Conservation (phyloP, 139 green algal species). For the Mesotaenium endlicherianum region DNA sequence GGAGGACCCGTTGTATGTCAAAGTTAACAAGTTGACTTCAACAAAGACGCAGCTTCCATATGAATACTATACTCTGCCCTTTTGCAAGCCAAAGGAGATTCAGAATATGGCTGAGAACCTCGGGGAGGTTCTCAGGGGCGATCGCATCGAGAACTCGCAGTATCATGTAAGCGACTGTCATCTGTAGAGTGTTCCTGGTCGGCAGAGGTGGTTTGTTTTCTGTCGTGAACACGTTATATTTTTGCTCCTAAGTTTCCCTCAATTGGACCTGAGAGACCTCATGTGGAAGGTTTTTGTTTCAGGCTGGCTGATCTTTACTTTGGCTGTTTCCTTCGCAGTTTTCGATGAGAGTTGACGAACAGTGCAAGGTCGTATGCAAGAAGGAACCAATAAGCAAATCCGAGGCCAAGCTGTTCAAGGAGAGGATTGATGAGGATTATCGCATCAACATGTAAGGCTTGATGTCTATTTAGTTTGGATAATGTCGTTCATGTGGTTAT, state of each 20-base stretch:
- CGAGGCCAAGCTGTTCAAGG: constrained; percentile 77
- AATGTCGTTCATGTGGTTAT: too few species aligned
- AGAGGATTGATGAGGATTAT: constrained; percentile 92
- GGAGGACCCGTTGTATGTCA: constrained; percentile 82
- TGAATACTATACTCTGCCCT: constrained; percentile 96
- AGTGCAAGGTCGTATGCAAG: constrained; percentile 93
- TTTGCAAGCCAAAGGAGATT: constrained; percentile 90
- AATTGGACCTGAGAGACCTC: too few species aligned
- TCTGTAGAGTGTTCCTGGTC: too few species aligned
- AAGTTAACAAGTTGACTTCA: constrained; percentile 95
- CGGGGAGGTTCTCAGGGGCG: constrained; percentile 93
- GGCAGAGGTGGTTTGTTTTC: too few species aligned
- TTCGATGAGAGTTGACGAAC: constrained; percentile 82
- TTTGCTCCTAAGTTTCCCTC: too few species aligned
- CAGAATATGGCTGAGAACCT: constrained; percentile 89
- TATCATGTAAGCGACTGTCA: constrained; percentile 70
- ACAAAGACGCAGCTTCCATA: constrained; percentile 93
- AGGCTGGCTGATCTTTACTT: neutral
- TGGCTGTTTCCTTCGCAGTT: constrained; percentile 66
- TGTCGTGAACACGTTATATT: too few species aligned
- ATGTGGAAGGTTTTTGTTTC: too few species aligned
- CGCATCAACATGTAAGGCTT: constrained; percentile 90
- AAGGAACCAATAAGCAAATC: constrained; percentile 70
- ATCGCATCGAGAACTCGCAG: constrained; percentile 96
- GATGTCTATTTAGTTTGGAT: neutral